These are phyloP conservation scores for Huntiella bhutanensis DNA, from an alignment of 2,329 filamentous ascomycete species.

Conservation along the genomic window DNA sequence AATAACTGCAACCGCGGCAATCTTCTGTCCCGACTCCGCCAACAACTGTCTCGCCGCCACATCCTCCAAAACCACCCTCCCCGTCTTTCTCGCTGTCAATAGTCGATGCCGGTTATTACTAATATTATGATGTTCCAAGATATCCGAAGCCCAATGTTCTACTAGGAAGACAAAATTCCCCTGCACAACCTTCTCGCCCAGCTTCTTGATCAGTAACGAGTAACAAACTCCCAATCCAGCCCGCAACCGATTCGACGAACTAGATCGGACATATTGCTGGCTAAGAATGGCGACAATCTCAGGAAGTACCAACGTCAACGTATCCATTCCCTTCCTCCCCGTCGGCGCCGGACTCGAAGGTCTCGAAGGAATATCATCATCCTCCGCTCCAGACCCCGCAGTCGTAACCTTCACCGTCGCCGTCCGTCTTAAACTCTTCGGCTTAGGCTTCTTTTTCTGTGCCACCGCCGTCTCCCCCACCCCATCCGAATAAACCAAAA, in stretches of 20 bases:
- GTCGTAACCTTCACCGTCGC: slow-evolving; percentile 24
- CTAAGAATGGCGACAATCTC: slow-evolving; percentile 69
- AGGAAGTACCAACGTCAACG: slow-evolving; percentile 52
- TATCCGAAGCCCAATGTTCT: slow-evolving; percentile 59
- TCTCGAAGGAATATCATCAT: slow-evolving; percentile 49
- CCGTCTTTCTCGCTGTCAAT: slow-evolving; percentile 65
- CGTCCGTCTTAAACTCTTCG: slow-evolving; percentile 34
- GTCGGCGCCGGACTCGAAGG: slow-evolving; percentile 54
- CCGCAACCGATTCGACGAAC: slow-evolving; percentile 62
- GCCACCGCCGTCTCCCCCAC: slow-evolving; percentile 34
- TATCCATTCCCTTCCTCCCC: slow-evolving; percentile 31
- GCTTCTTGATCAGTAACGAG: slow-evolving; percentile 53
- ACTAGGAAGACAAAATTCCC: slow-evolving; percentile 65
- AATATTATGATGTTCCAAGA: slow-evolving; percentile 59
- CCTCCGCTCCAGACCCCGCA: slow-evolving; percentile 37
- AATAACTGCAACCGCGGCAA: slow-evolving; percentile 62
- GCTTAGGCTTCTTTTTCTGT: slow-evolving; percentile 43
- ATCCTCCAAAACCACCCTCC: slow-evolving; percentile 67
- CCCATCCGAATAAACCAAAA: slow-evolving; percentile 46
- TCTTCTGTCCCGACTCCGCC: slow-evolving; percentile 73
- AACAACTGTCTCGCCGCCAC: slow-evolving; percentile 65
- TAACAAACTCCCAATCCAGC: slow-evolving; percentile 80
- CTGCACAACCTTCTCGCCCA: slow-evolving; percentile 73
- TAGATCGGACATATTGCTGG: slow-evolving; percentile 56
- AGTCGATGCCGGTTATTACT: slow-evolving; percentile 74